phyloP scores from a whole-genome alignment of 139 green algal species.

The Trebouxia sp. region DNA sequence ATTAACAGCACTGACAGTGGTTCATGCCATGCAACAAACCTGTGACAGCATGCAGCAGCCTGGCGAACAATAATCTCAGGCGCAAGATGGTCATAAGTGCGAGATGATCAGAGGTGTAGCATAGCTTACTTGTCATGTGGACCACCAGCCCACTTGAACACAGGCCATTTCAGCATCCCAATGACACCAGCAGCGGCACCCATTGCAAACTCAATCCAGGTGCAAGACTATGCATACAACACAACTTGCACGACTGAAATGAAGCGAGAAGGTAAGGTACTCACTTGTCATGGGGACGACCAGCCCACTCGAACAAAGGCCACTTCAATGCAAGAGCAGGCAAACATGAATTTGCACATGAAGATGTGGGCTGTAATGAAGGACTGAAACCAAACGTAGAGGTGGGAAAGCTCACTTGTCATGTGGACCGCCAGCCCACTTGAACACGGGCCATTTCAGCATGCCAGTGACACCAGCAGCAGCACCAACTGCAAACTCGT shows the following conservation, averaged over 20 bases:
- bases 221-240: too few species aligned
- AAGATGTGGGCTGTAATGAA: background rate
- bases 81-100: background rate
- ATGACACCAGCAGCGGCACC: slow-evolving; percentile 49
- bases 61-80: background rate
- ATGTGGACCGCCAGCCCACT: slow-evolving; percentile 82
- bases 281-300: background rate
- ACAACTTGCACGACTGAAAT: too few species aligned
- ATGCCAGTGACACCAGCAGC: slow-evolving; percentile 56
- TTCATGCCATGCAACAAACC: background rate
- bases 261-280: too few species aligned
- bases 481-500: slow-evolving; percentile 77
- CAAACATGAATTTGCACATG: background rate
- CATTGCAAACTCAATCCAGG: slow-evolving; percentile 76
- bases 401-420: slow-evolving; percentile 48
- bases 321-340: background rate
- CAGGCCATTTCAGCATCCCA: slow-evolving; percentile 74
- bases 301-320: background rate
- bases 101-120: background rate
- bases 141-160: slow-evolving; percentile 93
- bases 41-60: background rate
- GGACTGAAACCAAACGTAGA: background rate
- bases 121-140: slow-evolving; percentile 50
- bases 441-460: slow-evolving; percentile 89
- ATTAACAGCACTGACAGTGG: background rate